A percentile compares a stretch with the other conserved stretches of the same genome.
phyloP scores from a whole-genome alignment of 1,284 basidiomycete species.

The Malassezia arunalokei region DNA sequence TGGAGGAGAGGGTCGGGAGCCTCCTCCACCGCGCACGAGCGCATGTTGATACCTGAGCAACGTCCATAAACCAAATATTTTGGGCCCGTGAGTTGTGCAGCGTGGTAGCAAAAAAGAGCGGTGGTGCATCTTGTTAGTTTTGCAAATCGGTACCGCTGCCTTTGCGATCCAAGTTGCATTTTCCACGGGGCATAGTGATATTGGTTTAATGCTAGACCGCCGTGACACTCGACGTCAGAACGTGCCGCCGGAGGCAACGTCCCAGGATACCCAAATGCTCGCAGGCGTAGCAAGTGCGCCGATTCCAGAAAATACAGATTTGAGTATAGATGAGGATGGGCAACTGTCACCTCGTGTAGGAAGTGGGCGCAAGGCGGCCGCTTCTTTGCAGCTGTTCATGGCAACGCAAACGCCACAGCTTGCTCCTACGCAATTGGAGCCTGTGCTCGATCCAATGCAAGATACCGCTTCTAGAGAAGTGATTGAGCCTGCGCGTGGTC shows the following conservation, averaged over 20 bases:
- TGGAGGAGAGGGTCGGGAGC: slow-evolving; percentile 4
- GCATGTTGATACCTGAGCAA: neutral
- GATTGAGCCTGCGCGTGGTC: neutral
- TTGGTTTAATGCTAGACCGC: no score
- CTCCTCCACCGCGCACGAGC: slow-evolving; percentile 16
- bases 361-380: slow-evolving; percentile 11
- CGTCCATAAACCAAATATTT: no score
- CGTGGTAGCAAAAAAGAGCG: no score
- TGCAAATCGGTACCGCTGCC: no score
- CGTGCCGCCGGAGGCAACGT: no score
- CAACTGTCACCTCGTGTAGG: slow-evolving; percentile 1
- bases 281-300: no score
- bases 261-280: no score
- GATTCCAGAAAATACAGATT: neutral
- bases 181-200: no score
- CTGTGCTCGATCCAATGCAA: neutral
- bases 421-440: neutral
- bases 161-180: no score
- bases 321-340: neutral
- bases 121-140: no score
- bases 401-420: slow-evolving; percentile 3
- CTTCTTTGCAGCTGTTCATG: slow-evolving; percentile 13
- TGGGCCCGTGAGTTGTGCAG: no score
- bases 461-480: neutral
- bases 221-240: no score